These are phyloP conservation scores for Buddleja alternifolia DNA, from an alignment of 257 asterid species.

Conservation along the genomic window DNA sequence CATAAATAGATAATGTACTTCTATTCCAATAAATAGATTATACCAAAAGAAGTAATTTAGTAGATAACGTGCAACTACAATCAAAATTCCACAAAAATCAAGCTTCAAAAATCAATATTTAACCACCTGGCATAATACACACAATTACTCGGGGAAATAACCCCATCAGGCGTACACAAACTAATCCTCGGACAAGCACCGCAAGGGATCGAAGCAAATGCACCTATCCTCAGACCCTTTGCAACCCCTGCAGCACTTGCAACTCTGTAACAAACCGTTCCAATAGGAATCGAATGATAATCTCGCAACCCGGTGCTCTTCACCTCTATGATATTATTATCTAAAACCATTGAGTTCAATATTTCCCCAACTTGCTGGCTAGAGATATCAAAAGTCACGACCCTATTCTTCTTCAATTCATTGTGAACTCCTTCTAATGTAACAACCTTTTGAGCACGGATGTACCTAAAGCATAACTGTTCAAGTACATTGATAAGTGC, in stretches of 20 bases:
- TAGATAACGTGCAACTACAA: neutral
- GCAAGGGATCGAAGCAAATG: constrained; percentile 72
- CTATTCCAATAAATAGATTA: too few relatives aligned
- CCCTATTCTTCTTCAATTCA: constrained; percentile 24
- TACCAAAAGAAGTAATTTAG: neutral
- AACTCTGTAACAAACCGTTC: constrained; percentile 53
- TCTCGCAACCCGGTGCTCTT: constrained; percentile 80
- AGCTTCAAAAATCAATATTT: constrained; percentile 44
- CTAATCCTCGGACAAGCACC: constrained; percentile 67
- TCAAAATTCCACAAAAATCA: neutral
- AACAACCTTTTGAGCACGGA: constrained; percentile 42
- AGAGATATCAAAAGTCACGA: constrained; percentile 34
- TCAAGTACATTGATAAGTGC: constrained; percentile 37
- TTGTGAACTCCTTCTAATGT: constrained; percentile 46
- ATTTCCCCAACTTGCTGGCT: constrained; percentile 47
- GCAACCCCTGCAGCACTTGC: constrained; percentile 36
- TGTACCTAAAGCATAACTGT: constrained; percentile 30
- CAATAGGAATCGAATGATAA: constrained; percentile 52
- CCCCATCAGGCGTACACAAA: constrained; percentile 64
- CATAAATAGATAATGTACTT: too few relatives aligned
- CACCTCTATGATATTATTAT: constrained; percentile 61
- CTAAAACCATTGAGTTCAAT: constrained; percentile 57
- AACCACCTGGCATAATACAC: constrained; percentile 70
- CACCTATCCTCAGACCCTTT: constrained; percentile 42
- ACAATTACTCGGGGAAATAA: constrained; percentile 67